Conservation (phyloP, 1,139 yeast species). For the Pneumocystis jirovecii region DNA sequence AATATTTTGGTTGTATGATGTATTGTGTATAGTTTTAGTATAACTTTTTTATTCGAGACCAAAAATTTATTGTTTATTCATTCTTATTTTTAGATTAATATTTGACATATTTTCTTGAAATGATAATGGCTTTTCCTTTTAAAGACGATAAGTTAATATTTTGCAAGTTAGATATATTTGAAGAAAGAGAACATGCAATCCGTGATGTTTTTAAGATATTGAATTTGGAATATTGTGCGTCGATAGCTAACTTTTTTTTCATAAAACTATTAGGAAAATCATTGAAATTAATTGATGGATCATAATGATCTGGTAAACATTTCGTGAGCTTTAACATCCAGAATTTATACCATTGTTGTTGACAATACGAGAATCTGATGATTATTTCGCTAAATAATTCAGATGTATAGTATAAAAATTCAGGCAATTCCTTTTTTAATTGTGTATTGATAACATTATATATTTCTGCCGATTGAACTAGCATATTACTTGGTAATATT, state of each 20-base stretch:
- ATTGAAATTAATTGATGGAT: not conserved
- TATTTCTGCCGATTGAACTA: not conserved
- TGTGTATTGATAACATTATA: not conserved
- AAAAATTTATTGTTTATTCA: too few relatives aligned
- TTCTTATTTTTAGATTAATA: too few relatives aligned
- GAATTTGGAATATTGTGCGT: not conserved
- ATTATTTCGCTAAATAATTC: not conserved
- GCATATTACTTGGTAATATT: not conserved
- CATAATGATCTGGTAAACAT: not conserved
- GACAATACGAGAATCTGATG: not conserved
- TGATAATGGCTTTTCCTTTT: not conserved
- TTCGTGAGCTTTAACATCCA: not conserved
- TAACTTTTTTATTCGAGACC: not conserved
- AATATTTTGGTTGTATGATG: not conserved
- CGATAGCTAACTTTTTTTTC: not conserved
- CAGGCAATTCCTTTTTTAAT: not conserved
- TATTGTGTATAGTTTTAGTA: not conserved
- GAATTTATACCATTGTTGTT: not conserved
- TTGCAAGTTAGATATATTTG: not conserved
- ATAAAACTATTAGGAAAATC: not conserved
- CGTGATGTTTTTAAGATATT: not conserved
- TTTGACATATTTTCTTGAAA: too few relatives aligned
- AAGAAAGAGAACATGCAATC: not conserved
- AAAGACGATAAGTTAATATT: not conserved
- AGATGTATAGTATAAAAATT: not conserved